Evolutionary conservation across 371 early-diverging fungal genomes (phyloP).

Genomic region (Apophysomyces ossiformis): DNA sequence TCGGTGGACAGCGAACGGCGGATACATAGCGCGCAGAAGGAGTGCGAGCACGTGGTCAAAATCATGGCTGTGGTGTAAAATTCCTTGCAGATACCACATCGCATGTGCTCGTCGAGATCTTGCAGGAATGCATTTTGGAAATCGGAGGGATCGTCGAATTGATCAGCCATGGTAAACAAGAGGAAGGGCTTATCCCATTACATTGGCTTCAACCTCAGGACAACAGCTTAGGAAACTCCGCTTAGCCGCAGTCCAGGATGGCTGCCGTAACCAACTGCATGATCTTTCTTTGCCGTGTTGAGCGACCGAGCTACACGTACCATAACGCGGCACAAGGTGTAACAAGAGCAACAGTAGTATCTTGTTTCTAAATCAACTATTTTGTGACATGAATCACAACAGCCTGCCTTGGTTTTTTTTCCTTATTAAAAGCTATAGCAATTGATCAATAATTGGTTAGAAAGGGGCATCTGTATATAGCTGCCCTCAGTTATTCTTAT

Average conservation of each 20-base stretch:
- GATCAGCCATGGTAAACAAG: slow-evolving; percentile 16
- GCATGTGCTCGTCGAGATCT: slow-evolving; percentile 60
- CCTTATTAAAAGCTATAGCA: too few species aligned
- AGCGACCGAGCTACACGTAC: too few species aligned
- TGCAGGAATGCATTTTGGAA: slow-evolving; percentile 30
- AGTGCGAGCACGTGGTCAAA: slow-evolving; percentile 59
- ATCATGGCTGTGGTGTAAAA: slow-evolving; percentile 60
- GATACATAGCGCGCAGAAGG: slow-evolving; percentile 71
- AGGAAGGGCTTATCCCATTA: background rate
- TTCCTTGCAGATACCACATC: slow-evolving; percentile 75
- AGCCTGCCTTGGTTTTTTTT: too few species aligned
- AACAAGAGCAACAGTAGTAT: too few species aligned
- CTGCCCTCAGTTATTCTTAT: too few species aligned
- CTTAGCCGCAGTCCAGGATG: background rate
- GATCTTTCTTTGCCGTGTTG: background rate
- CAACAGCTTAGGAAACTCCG: background rate
- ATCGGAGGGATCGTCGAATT: slow-evolving; percentile 30
- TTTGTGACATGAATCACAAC: too few species aligned
- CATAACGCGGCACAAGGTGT: too few species aligned
- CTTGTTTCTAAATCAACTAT: too few species aligned
- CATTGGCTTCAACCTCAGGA: background rate
- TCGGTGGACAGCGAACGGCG: slow-evolving; percentile 58
- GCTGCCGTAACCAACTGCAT: background rate
- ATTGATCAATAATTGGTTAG: too few species aligned
- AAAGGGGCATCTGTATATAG: too few species aligned